phyloP scores from a whole-genome alignment of 441 rosid species.

The Mallotus japonicus region DNA sequence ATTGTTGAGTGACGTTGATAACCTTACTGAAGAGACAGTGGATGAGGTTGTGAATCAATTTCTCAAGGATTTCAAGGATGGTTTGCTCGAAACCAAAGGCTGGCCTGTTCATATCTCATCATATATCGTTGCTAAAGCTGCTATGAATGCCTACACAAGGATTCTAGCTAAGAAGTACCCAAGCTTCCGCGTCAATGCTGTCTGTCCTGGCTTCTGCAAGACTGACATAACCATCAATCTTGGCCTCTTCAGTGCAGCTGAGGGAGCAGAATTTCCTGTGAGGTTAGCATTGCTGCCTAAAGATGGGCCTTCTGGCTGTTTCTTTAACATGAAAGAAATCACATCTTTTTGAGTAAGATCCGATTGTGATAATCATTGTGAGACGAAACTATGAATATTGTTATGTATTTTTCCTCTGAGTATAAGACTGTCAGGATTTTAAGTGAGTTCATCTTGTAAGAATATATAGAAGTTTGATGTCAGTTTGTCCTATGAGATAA shows the following conservation, averaged over 20 bases:
- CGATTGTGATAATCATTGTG: neutral
- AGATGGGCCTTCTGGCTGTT: slow-evolving; percentile 46
- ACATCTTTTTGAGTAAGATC: slow-evolving; percentile 34
- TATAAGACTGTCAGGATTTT: neutral
- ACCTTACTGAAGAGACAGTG: slow-evolving; percentile 43
- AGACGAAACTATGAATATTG: neutral
- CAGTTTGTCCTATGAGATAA: neutral
- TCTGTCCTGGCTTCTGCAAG: slow-evolving; percentile 54
- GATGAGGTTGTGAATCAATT: slow-evolving; percentile 45
- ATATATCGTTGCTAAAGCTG: slow-evolving; percentile 48
- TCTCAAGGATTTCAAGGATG: slow-evolving; percentile 49
- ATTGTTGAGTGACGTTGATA: slow-evolving; percentile 46
- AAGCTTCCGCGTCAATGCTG: slow-evolving; percentile 40
- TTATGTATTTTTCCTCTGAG: neutral
- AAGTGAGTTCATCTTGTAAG: neutral
- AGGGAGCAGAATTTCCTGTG: slow-evolving; percentile 54
- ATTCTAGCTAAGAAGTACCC: slow-evolving; percentile 46
- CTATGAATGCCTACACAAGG: slow-evolving; percentile 56
- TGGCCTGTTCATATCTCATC: slow-evolving; percentile 47
- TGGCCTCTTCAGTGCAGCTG: slow-evolving; percentile 38
- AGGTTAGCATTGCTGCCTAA: slow-evolving; percentile 44
- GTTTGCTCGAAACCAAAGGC: slow-evolving; percentile 40
- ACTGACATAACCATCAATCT: slow-evolving; percentile 45
- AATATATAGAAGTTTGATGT: neutral
- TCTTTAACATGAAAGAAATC: slow-evolving; percentile 33